Evolutionary conservation across 495 filamentous ascomycete genomes (phyloP).

Genomic region (Choiromyces venosus): DNA sequence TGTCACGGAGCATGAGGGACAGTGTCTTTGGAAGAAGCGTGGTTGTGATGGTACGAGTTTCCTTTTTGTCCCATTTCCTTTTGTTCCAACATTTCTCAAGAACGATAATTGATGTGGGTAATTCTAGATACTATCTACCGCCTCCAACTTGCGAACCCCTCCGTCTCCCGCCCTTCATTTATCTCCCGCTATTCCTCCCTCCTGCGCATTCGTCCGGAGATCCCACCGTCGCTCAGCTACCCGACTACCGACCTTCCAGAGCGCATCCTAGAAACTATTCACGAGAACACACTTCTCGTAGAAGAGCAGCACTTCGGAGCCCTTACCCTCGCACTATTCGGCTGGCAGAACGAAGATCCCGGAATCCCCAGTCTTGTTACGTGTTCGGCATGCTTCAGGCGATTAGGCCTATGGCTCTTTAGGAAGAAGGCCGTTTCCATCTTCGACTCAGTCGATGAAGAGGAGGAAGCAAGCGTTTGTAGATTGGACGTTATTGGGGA

Average conservation of each 20-base stretch:
- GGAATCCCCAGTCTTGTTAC: slow-evolving; percentile 63
- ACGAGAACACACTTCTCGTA: neutral
- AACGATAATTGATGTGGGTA: neutral
- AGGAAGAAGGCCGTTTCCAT: slow-evolving; percentile 49
- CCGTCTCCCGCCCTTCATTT: slow-evolving; percentile 47
- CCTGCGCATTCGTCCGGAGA: slow-evolving; percentile 48
- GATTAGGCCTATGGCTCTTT: slow-evolving; percentile 93
- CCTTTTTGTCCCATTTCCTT: neutral
- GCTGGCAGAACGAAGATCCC: slow-evolving; percentile 73
- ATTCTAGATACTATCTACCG: slow-evolving; percentile 51
- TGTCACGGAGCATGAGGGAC: slow-evolving; percentile 68
- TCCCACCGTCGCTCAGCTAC: slow-evolving; percentile 50
- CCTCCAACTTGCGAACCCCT: slow-evolving; percentile 47
- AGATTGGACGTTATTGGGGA: slow-evolving; percentile 40
- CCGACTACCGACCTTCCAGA: slow-evolving; percentile 45
- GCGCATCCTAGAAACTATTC: slow-evolving; percentile 15
- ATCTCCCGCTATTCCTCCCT: slow-evolving; percentile 46
- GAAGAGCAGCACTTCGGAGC: slow-evolving; percentile 47
- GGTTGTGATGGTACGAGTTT: slow-evolving; percentile 17
- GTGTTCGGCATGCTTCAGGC: slow-evolving; percentile 78
- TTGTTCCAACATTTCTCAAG: neutral
- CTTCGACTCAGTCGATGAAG: slow-evolving; percentile 22
- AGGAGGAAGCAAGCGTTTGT: slow-evolving; percentile 37
- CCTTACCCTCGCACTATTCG: slow-evolving; percentile 70
- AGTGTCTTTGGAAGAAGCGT: slow-evolving; percentile 75